Conservation (phyloP, 371 early-diverging fungal species). For the Rhizopus delemar region DNA sequence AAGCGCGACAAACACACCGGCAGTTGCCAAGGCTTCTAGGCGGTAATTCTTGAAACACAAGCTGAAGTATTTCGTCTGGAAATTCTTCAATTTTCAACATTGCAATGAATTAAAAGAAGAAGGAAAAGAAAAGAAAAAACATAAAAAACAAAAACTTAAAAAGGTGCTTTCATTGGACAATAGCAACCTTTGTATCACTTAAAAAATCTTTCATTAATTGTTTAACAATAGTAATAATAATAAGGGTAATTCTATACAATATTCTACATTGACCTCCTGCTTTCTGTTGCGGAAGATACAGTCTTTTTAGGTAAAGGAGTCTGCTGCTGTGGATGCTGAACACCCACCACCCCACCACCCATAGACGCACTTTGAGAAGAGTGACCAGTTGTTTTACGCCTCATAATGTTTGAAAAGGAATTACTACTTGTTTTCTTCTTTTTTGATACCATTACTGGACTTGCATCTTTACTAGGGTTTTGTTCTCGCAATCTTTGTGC, state of each 20-base stretch:
- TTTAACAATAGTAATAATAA: background rate
- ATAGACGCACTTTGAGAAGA: constrained; percentile 37
- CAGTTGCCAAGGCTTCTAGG: too few species aligned
- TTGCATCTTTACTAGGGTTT: constrained; percentile 44
- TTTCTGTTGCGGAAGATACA: constrained; percentile 13
- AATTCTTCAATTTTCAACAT: too few species aligned
- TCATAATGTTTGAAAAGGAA: constrained; percentile 27
- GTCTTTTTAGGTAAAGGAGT: constrained; percentile 24
- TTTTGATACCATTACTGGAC: constrained; percentile 53
- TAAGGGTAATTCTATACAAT: background rate
- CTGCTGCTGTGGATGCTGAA: constrained; percentile 28
- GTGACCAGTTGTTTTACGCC: constrained; percentile 29
- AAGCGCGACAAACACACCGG: too few species aligned
- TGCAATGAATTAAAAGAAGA: too few species aligned
- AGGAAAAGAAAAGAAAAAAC: too few species aligned
- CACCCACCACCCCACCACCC: constrained; percentile 55
- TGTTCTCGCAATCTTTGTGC: constrained; percentile 60
- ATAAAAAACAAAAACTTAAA: too few species aligned
- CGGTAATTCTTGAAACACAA: too few species aligned
- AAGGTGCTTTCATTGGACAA: too few species aligned
- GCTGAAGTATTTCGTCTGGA: too few species aligned
- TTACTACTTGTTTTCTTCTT: constrained; percentile 42
- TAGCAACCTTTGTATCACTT: too few species aligned
- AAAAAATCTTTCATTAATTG: too few species aligned
- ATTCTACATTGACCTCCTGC: constrained; percentile 26